Evolutionary conservation across 202 grass and related monocot species (phyloP), one percentile per base, ranked within the genome.

Genomic region (Panicum hallii): DNA sequence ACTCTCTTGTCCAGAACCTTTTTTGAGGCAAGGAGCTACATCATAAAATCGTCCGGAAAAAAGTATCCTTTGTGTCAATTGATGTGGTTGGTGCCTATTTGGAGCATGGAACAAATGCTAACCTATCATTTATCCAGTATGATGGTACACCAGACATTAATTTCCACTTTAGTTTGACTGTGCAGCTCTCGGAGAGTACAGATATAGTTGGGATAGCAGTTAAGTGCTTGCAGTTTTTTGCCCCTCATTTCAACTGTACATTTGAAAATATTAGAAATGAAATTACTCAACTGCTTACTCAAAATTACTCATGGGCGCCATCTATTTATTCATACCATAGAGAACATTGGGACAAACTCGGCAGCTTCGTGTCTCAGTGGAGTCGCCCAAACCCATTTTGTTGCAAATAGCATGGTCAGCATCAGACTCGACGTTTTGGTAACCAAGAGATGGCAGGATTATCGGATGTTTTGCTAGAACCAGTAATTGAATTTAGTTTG

Each of bases 311-410:
- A 5, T 82, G 42, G 79, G 53, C 34, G 26, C 23, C 17, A 22
- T n/a, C 44, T 70, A 11, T 43, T 70, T 19, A 19, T 57, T 43
- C 52, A 4, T 57, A 23, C 65, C 4, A 67, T 11, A 50, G 13
- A 53, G 17, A 40, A 48, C 78, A 80, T 40, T 53, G 20, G 63
- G 48, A 80, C 0, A 42, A 66, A 48, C 16, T 79, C n/a, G 0
- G 16, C 19, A 22, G 9, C 28, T 17, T 47, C 3, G 1, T 1
- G 4, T 34, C 9, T 12, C 16, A 67, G 14, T 79, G 17, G 46
- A 14, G 9, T n/a, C 77, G 77, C 3, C 62, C 77, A 53, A 66
- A 80, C 30, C 63, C 78, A 54, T 22, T 67, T 16, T 80, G 46
- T 42, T 80, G 78, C 50, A 70, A 57, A 50, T 36, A 57, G 4